Conservation (phyloP, 208 protist species). For the Acanthamoeba pearcei region DNA sequence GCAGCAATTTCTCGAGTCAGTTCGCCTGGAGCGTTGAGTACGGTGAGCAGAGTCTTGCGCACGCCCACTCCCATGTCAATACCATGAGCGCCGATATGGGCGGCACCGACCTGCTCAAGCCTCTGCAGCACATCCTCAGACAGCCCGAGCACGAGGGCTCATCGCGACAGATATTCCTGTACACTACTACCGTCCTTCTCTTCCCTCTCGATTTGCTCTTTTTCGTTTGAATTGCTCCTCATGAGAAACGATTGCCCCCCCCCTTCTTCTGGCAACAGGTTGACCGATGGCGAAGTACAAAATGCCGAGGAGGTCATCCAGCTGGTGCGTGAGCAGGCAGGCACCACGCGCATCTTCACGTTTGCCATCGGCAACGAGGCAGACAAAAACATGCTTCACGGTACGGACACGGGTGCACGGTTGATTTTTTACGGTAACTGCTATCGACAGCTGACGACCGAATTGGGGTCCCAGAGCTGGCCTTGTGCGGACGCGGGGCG, state of each 20-base stretch:
- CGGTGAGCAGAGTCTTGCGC: conserved; percentile 33
- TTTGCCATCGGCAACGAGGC: conserved; percentile 27
- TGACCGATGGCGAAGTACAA: conserved; percentile 36
- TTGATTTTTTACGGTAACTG: too few species aligned
- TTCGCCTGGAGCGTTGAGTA: conserved; percentile 54
- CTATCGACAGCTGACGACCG: conserved; percentile 38
- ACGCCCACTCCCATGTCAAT: conserved; percentile 34
- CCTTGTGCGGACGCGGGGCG: background rate
- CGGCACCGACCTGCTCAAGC: conserved; percentile 80
- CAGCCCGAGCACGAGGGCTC: conserved; percentile 22
- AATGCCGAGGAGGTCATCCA: background rate
- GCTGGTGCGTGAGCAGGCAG: background rate
- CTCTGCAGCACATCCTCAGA: conserved; percentile 36
- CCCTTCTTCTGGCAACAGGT: background rate
- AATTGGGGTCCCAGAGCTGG: conserved; percentile 67
- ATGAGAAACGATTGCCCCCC: background rate
- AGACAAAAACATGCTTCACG: background rate
- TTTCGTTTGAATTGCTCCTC: too few species aligned
- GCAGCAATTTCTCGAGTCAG: conserved; percentile 37
- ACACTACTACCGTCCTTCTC: background rate
- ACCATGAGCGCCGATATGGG: conserved; percentile 76
- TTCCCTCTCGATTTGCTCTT: too few species aligned
- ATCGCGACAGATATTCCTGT: conserved; percentile 73
- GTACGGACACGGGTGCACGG: background rate
- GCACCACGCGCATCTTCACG: conserved; percentile 23